A percentile compares a stretch with the other conserved stretches of the same genome.
Evolutionary conservation across 371 early-diverging fungal species (phyloP).

Genomic region (Mortierella sp.): DNA sequence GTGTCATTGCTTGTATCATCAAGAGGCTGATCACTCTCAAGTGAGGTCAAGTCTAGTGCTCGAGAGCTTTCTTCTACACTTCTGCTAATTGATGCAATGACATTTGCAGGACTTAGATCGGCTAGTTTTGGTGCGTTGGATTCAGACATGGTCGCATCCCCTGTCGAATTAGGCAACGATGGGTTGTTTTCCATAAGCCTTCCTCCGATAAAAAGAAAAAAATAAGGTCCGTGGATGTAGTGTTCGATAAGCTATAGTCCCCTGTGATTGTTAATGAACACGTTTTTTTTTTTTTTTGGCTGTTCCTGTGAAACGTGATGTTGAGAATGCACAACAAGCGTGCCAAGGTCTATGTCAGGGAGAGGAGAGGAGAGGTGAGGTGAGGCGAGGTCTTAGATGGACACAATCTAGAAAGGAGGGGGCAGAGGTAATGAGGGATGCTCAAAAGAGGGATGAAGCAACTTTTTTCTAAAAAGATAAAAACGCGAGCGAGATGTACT

Average conservation of each 20-base stretch:
- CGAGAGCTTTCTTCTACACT: conserved; percentile 8
- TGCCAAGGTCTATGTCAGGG: background rate
- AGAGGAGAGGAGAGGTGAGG: background rate
- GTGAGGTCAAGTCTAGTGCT: background rate
- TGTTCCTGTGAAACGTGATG: background rate
- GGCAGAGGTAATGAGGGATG: background rate
- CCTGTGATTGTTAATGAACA: conserved; percentile 9
- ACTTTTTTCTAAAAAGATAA: background rate
- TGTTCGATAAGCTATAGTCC: background rate
- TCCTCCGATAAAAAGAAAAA: background rate
- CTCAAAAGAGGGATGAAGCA: background rate
- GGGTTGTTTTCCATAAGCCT: conserved; percentile 5
- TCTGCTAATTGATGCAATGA: conserved; percentile 8
- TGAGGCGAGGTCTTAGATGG: background rate
- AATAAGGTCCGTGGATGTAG: background rate
- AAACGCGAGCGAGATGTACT: background rate
- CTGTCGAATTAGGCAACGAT: background rate
- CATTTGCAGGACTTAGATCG: conserved; percentile 15
- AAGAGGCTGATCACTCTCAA: background rate
- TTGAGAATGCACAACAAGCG: background rate
- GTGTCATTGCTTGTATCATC: background rate
- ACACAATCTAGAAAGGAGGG: background rate
- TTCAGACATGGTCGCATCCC: conserved; percentile 19
- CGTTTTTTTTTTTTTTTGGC: background rate
- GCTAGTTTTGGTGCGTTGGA: conserved; percentile 7